A percentile compares a stretch with the other conserved stretches of the same genome.
These are phyloP conservation scores for Aspergillus felis DNA, from an alignment of 2,329 filamentous ascomycete species.

Conservation along the genomic window DNA sequence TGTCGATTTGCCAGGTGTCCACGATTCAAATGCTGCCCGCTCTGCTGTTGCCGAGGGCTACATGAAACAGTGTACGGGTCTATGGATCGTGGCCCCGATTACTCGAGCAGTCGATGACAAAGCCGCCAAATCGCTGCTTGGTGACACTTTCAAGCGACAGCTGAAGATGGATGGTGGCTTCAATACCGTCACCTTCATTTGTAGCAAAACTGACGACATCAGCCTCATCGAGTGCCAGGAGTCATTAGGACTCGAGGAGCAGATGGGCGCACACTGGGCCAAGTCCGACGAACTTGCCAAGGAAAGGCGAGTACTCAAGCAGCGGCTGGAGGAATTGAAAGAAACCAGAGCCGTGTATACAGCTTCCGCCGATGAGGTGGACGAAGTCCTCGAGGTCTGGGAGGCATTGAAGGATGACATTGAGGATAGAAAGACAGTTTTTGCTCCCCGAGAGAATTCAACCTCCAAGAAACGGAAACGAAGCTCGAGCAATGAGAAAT, in stretches of 20 bases:
- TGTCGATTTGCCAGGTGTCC: slow-evolving; percentile 8
- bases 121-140: slow-evolving; percentile 54
- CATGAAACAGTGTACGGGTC: slow-evolving; percentile 9
- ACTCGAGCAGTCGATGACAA: slow-evolving; percentile 59
- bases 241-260: slow-evolving; percentile 32
- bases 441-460: not conserved
- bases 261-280: not conserved
- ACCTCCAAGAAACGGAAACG: not conserved
- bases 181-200: slow-evolving; percentile 56
- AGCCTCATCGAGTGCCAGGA: slow-evolving; percentile 45
- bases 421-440: not conserved
- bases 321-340: not conserved
- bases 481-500: not conserved
- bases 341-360: not conserved
- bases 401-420: not conserved
- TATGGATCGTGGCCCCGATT: slow-evolving; percentile 37
- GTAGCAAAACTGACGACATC: slow-evolving; percentile 62
- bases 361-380: not conserved
- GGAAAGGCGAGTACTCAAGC: not conserved
- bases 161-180: slow-evolving; percentile 57
- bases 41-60: slow-evolving; percentile 7
- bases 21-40: slow-evolving; percentile 12
- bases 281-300: not conserved
- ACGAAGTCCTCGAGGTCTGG: not conserved
- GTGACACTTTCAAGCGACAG: slow-evolving; percentile 55